phyloP scores from a whole-genome alignment of 371 early-diverging fungal species.

The Mycotypha africana region DNA sequence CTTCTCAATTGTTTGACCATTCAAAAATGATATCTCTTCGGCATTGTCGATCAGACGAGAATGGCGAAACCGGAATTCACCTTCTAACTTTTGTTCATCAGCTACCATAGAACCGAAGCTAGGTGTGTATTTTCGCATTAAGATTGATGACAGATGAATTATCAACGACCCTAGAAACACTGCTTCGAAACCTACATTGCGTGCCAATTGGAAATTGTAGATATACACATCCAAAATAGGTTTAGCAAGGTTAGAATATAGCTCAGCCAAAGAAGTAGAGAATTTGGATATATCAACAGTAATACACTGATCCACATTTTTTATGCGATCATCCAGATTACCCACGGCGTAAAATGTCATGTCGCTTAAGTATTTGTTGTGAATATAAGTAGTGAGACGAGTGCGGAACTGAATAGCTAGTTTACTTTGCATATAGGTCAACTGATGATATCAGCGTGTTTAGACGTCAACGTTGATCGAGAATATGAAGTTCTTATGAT shows the following conservation, averaged over 20 bases:
- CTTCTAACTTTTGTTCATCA: slow-evolving; percentile 75
- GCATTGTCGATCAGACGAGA: slow-evolving; percentile 82
- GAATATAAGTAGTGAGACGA: slow-evolving; percentile 78
- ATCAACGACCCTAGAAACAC: slow-evolving; percentile 65
- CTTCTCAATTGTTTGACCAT: slow-evolving; percentile 75
- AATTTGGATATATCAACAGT: slow-evolving; percentile 89
- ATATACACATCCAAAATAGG: slow-evolving; percentile 84
- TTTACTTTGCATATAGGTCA: slow-evolving; percentile 81
- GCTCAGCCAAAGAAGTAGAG: slow-evolving; percentile 66
- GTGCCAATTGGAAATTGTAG: slow-evolving; percentile 78
- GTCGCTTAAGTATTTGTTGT: slow-evolving; percentile 77
- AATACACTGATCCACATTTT: slow-evolving; percentile 87
- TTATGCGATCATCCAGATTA: slow-evolving; percentile 79
- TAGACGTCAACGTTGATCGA: too few species aligned
- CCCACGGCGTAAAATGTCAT: slow-evolving; percentile 84
- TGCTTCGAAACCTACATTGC: slow-evolving; percentile 74
- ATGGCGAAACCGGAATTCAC: slow-evolving; percentile 87
- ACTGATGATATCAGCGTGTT: slow-evolving; percentile 20
- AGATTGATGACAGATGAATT: slow-evolving; percentile 63
- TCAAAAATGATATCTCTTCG: slow-evolving; percentile 87
- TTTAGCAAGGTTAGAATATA: slow-evolving; percentile 84
- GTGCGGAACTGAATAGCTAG: slow-evolving; percentile 83
- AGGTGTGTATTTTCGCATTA: slow-evolving; percentile 78
- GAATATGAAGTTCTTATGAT: not conserved
- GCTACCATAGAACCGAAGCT: slow-evolving; percentile 88